Evolutionary conservation across 2,329 filamentous ascomycete species (phyloP), one percentile per base, ranked within the genome.

Genomic region (Corinectria fuckeliana): DNA sequence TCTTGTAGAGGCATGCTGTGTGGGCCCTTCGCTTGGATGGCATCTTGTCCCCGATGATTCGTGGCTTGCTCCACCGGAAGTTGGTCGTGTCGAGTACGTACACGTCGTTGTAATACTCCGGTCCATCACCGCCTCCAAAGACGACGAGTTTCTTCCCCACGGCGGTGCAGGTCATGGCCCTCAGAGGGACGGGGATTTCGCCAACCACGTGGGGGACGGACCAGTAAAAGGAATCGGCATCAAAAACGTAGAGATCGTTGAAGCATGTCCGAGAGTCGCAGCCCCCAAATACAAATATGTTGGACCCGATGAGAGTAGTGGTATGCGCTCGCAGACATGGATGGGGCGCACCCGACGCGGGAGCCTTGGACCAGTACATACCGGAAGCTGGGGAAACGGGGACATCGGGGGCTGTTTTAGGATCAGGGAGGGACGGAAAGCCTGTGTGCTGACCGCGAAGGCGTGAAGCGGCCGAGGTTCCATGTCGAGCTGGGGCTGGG

Each of bases 31-130:
- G 80, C 65, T 86, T 85, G 56, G 84, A 87, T 1, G 88, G 88
- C 21, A 80, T 72, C 55, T 78, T 78, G 62, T 88, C 85, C 28
- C 86, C 85, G 21, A 83, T 69, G 42, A 90, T 85, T 39, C 81
- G 81, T 39, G 88, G 87, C 61, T 82, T 84, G 38, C 82, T 83
- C 87, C 88, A 91, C 18, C 85, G 82, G 71, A 88, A 89, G 71
- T 87, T 91, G 61, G 87, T 80, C 20, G 88, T 91, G 70, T 91
- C 88, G n/a, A 90, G 79, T 44, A 91, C 86, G 71, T 90, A 90
- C 18, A 91, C 84, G 67, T 90, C 87, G 69, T 90, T 90, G 74
- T 90, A 90, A 74, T 91, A 91, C 21, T 86, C 83, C 0, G 88
- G 88, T 0, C 88, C 88, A 68, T 91, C 88, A 56, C 88, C 88